Conservation (phyloP, 306 rosid species). For the Cucumis sativus region DNA sequence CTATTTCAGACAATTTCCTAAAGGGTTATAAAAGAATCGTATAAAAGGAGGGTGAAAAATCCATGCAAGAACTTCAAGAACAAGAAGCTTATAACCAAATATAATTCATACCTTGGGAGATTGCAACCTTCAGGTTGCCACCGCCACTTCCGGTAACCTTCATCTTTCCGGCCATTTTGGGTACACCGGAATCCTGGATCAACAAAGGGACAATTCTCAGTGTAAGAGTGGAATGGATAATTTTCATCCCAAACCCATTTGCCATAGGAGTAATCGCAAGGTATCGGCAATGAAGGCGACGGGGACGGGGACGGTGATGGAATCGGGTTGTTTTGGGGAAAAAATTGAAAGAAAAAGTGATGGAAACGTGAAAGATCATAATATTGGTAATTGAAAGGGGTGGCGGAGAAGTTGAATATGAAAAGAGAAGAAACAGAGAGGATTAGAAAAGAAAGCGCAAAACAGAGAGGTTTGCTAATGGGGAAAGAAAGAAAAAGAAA, state of each 20-base stretch:
- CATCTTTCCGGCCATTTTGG: slow-evolving; percentile 44
- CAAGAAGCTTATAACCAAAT: neutral
- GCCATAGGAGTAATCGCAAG: slow-evolving; percentile 57
- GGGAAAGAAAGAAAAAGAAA: neutral
- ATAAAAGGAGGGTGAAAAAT: neutral
- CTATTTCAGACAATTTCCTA: too few species aligned
- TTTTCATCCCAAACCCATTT: slow-evolving; percentile 50
- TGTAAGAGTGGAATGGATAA: slow-evolving; percentile 20
- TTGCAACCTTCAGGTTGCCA: slow-evolving; percentile 65
- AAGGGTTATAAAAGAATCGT: neutral
- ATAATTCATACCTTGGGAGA: slow-evolving; percentile 48
- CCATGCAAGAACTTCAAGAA: slow-evolving; percentile 3
- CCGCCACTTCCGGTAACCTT: slow-evolving; percentile 48
- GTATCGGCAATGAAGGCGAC: neutral
- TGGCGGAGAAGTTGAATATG: neutral
- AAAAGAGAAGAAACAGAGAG: slow-evolving; percentile 9
- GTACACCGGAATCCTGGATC: slow-evolving; percentile 87
- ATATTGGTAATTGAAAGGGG: neutral
- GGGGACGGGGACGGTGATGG: neutral
- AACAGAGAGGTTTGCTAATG: slow-evolving; percentile 29
- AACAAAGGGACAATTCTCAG: slow-evolving; percentile 59
- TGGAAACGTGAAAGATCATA: neutral
- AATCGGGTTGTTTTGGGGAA: neutral
- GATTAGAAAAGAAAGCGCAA: slow-evolving; percentile 25
- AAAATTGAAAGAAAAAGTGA: neutral